These are phyloP conservation scores for Dothideomycetidae sp. DNA, from an alignment of 2,329 filamentous ascomycete species.

Conservation along the genomic window DNA sequence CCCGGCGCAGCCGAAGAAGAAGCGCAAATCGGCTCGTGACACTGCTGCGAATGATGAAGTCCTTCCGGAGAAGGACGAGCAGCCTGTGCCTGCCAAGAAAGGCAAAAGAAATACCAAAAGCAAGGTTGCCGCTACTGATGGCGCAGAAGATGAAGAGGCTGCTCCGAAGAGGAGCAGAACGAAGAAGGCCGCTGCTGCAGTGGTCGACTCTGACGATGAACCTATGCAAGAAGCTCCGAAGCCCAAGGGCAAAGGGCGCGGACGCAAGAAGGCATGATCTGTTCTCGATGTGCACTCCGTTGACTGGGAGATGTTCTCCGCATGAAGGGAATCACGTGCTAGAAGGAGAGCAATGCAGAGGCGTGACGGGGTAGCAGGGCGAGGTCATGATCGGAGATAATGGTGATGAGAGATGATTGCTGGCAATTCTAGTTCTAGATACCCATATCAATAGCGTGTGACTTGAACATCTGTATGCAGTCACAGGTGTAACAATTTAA, in stretches of 20 bases:
- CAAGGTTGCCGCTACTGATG: slow-evolving; percentile 4
- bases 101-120: slow-evolving; percentile 4
- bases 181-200: not conserved
- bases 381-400: too few species aligned
- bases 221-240: slow-evolving; percentile 10
- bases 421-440: too few species aligned
- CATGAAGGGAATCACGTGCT: too few species aligned
- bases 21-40: slow-evolving; percentile 17
- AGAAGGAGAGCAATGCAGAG: too few species aligned
- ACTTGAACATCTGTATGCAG: too few species aligned
- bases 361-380: too few species aligned
- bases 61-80: slow-evolving; percentile 4
- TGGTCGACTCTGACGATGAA: slow-evolving; percentile 4
- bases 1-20: slow-evolving; percentile 16
- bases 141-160: slow-evolving; percentile 4
- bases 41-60: slow-evolving; percentile 1
- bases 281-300: too few species aligned
- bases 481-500: too few species aligned
- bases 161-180: slow-evolving; percentile 4
- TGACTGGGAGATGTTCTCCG: too few species aligned
- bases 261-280: slow-evolving; percentile 11
- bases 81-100: slow-evolving; percentile 8
- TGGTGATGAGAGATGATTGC: too few species aligned
- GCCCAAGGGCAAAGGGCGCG: slow-evolving; percentile 6
- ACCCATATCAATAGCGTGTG: too few species aligned